Percentiles rank a stretch among this genome's conserved stretches.
Evolutionary conservation across 2,329 filamentous ascomycete genomes (phyloP).

Genomic region (Aureobasidium sp.): DNA sequence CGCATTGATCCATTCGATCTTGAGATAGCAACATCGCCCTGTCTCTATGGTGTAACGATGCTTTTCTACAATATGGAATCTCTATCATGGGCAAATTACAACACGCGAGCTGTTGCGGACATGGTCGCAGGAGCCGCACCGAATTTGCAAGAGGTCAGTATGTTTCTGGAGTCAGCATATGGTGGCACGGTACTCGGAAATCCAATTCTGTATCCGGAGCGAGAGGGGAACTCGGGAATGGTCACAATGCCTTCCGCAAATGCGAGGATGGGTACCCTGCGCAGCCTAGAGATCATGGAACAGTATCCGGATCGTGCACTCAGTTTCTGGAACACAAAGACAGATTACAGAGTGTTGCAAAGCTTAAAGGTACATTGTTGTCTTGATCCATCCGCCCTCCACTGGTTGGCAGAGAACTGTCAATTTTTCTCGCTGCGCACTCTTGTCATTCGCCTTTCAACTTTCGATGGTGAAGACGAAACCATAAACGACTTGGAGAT

Average conservation of each 20-base stretch:
- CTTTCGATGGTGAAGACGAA: background rate
- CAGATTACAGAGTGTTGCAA: background rate
- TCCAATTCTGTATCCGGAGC: too few relatives aligned
- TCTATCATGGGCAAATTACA: background rate
- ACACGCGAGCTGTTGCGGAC: background rate
- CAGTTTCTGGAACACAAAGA: background rate
- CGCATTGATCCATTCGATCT: background rate
- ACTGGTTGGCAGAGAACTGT: background rate
- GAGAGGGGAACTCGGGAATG: too few relatives aligned
- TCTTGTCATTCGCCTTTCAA: background rate
- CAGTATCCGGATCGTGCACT: too few relatives aligned
- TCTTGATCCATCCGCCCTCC: background rate
- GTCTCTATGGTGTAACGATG: background rate
- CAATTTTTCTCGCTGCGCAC: background rate
- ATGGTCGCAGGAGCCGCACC: background rate
- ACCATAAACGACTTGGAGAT: background rate
- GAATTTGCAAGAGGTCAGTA: background rate
- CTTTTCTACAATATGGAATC: background rate
- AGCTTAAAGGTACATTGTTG: background rate
- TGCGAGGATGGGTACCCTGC: too few relatives aligned
- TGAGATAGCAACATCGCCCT: background rate
- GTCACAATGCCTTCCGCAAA: too few relatives aligned
- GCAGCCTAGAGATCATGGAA: too few relatives aligned
- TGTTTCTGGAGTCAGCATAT: background rate
- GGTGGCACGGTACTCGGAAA: too few relatives aligned